phyloP scores from a whole-genome alignment of 2,329 filamentous ascomycete genomes.

The Diplodia mutila region DNA sequence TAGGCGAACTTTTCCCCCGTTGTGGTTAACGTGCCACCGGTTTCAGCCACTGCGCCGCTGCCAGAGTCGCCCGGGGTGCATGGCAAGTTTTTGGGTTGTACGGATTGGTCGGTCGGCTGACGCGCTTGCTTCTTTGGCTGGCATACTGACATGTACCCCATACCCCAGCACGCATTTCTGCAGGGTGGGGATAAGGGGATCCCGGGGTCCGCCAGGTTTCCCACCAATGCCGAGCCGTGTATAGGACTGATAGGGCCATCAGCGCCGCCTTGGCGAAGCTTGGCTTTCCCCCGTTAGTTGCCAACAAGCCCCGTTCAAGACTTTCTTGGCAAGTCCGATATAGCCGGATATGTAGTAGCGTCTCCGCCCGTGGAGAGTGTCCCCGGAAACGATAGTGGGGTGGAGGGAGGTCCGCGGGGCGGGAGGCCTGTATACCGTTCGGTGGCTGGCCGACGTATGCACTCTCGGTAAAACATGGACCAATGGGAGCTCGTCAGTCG shows the following conservation, averaged over 20 bases:
- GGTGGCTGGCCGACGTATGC: not conserved
- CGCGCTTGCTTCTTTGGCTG: not conserved
- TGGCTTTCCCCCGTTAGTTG: not conserved
- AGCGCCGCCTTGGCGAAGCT: not conserved
- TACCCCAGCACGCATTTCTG: not conserved
- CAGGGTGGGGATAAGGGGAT: too few relatives aligned
- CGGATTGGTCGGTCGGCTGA: not conserved
- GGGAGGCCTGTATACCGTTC: not conserved
- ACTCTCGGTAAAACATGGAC: not conserved
- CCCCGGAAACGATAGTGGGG: not conserved
- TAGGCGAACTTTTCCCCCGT: not conserved
- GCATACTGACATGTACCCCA: constrained; percentile 1
- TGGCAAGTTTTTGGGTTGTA: too few relatives aligned
- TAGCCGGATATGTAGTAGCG: too few relatives aligned
- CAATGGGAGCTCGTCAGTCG: not conserved
- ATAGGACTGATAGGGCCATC: not conserved
- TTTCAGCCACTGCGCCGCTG: too few relatives aligned
- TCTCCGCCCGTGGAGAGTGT: too few relatives aligned
- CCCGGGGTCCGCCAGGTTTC: not conserved
- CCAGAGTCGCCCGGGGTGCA: too few relatives aligned
- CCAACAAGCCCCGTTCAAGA: not conserved
- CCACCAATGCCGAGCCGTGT: constrained; percentile 10
- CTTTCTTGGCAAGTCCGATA: not conserved
- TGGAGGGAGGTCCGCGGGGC: not conserved
- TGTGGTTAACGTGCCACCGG: not conserved